Conservation (phyloP, 805 yeast species). For the Starmera amethionina region DNA sequence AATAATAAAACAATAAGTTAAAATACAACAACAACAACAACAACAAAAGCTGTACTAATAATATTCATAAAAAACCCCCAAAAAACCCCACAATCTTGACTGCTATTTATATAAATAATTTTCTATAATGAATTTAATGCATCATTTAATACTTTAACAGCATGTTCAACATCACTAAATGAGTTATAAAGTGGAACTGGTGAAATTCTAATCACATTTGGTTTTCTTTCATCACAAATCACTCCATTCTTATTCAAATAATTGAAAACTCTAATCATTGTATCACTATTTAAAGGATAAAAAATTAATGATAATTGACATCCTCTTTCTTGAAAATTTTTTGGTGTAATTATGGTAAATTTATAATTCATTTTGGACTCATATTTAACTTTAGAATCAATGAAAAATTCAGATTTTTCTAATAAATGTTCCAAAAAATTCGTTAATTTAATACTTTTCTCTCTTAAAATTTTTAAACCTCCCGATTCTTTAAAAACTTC, state of each 20-base stretch:
- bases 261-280: conserved; percentile 53
- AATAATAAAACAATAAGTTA: not conserved
- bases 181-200: conserved; percentile 81
- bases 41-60: not conserved
- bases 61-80: too few relatives aligned
- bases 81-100: too few relatives aligned
- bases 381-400: conserved; percentile 17
- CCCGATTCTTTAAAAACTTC: conserved; percentile 51
- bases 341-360: conserved; percentile 71
- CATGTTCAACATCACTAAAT: conserved; percentile 48
- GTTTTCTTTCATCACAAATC: conserved; percentile 82
- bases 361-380: conserved; percentile 20
- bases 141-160: conserved; percentile 35
- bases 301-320: conserved; percentile 76
- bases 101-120: not conserved
- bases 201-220: conserved; percentile 83
- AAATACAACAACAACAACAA: not conserved
- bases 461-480: conserved; percentile 49
- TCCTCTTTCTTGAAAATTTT: conserved; percentile 49
- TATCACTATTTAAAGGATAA: conserved; percentile 32
- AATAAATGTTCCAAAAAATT: conserved; percentile 42
- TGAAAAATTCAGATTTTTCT: conserved; percentile 34
- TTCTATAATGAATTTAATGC: conserved; percentile 17
- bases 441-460: conserved; percentile 50
- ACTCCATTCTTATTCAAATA: conserved; percentile 47